Evolutionary conservation across 805 yeast genomes (phyloP).

Genomic region (Phaffomyces thermotolerans): DNA sequence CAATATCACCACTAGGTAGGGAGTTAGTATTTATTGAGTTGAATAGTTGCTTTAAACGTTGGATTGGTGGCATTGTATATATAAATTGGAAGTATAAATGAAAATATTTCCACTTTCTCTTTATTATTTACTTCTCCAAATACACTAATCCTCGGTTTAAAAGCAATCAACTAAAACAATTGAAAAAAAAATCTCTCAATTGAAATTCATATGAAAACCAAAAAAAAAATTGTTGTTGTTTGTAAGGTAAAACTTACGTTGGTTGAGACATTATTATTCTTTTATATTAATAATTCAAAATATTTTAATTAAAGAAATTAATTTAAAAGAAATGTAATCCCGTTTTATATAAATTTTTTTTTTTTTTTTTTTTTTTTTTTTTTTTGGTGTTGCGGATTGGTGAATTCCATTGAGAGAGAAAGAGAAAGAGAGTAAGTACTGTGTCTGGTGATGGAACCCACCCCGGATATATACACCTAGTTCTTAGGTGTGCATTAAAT

Average conservation of each 20-base stretch:
- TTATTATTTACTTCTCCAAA: not conserved
- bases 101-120: too few species aligned
- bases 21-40: conserved; percentile 12
- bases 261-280: conserved; percentile 20
- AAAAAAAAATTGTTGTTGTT: too few species aligned
- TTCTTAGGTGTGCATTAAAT: not conserved
- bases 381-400: too few species aligned
- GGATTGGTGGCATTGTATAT: conserved; percentile 3
- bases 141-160: not conserved
- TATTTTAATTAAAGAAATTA: too few species aligned
- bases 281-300: too few species aligned
- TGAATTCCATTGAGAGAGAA: too few species aligned
- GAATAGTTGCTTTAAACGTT: conserved; percentile 11
- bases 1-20: conserved; percentile 76
- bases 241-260: conserved; percentile 16
- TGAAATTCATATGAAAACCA: not conserved
- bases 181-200: not conserved
- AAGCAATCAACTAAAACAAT: not conserved
- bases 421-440: too few species aligned
- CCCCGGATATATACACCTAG: too few species aligned
- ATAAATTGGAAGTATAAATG: not conserved
- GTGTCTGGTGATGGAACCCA: too few species aligned
- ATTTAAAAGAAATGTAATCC: too few species aligned
- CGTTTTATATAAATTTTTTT: too few species aligned
- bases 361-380: too few species aligned